Percentiles rank a stretch among this genome's conserved stretches.
Evolutionary conservation across 148 eudicot species (phyloP).

Genomic region (Persicaria tinctoria): DNA sequence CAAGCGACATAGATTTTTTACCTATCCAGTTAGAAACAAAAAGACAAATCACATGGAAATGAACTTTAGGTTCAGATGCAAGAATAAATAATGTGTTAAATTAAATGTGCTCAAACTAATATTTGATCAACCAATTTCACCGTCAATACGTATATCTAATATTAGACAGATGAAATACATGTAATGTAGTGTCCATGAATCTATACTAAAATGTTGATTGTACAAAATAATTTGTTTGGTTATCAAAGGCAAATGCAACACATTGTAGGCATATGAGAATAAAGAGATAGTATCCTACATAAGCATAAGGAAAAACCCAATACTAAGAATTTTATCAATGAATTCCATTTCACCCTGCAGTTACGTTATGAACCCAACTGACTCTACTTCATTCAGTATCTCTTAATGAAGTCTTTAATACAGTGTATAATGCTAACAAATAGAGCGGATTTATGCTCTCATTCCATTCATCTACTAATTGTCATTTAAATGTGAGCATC

Average conservation of each 20-base stretch:
- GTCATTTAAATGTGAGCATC: neutral
- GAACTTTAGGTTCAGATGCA: neutral
- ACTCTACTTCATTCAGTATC: neutral
- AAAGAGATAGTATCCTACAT: neutral
- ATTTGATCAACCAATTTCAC: neutral
- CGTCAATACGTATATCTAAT: neutral
- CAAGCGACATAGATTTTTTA: slow-evolving; percentile 78
- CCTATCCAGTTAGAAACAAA: too few relatives aligned
- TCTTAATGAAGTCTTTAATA: neutral
- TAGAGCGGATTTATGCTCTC: neutral
- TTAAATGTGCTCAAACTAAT: too few relatives aligned
- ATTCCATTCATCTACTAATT: neutral
- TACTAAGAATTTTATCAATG: neutral
- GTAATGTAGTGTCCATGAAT: neutral
- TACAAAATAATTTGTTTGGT: neutral
- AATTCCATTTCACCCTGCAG: neutral
- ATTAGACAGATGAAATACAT: neutral
- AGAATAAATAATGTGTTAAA: too few relatives aligned
- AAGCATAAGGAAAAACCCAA: neutral
- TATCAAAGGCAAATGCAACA: neutral
- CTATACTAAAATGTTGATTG: neutral
- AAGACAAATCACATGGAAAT: neutral
- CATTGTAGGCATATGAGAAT: neutral
- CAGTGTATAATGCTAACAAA: neutral
- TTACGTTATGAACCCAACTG: neutral